Evolutionary conservation across 2,329 filamentous ascomycete genomes (phyloP), one percentile per base, ranked within the genome.

Genomic region (Thielaviopsis cerberus): DNA sequence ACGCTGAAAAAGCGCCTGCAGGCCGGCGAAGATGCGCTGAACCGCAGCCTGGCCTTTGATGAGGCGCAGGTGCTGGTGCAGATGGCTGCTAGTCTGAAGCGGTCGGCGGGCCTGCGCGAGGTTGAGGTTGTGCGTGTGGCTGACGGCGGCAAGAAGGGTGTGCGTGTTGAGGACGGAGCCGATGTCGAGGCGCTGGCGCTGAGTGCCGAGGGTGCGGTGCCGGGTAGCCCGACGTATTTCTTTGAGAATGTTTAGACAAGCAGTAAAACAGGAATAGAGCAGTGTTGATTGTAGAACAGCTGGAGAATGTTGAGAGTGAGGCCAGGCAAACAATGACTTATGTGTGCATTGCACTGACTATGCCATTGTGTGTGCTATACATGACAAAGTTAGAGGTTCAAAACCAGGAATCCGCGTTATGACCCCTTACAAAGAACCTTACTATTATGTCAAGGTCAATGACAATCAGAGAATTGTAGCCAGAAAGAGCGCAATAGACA

Each of bases 221-320:
- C 91, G 15, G 90, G 90, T 1, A 75, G 78, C 63, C 90, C 90
- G 55, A 86, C 80, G 50, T 95, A 94, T 71, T 75, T 80, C 65
- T 94, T 96, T 72, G 84, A 88, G 72, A 95, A 95, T 69, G 77
- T 92, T n/a, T n/a, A n/a, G n/a, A n/a, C n/a, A n/a, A n/a, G n/a
- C n/a, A n/a, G n/a, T n/a, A n/a, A n/a, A n/a, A n/a, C n/a, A n/a
- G n/a, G n/a, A n/a, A n/a, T n/a, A n/a, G n/a, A n/a, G n/a, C n/a
- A n/a, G n/a, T n/a, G n/a, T n/a, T n/a, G n/a, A n/a, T n/a, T n/a
- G n/a, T n/a, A n/a, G n/a, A n/a, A n/a, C n/a, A n/a, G n/a, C n/a
- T n/a, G n/a, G n/a, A n/a, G n/a, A n/a, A n/a, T n/a, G n/a, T n/a
- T n/a, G n/a, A n/a, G n/a, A n/a, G n/a, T n/a, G n/a, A n/a, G n/a